Evolutionary conservation across 2,329 filamentous ascomycete species (phyloP), one percentile per base, ranked within the genome.

Genomic region (Trichophyton schoenleinii): DNA sequence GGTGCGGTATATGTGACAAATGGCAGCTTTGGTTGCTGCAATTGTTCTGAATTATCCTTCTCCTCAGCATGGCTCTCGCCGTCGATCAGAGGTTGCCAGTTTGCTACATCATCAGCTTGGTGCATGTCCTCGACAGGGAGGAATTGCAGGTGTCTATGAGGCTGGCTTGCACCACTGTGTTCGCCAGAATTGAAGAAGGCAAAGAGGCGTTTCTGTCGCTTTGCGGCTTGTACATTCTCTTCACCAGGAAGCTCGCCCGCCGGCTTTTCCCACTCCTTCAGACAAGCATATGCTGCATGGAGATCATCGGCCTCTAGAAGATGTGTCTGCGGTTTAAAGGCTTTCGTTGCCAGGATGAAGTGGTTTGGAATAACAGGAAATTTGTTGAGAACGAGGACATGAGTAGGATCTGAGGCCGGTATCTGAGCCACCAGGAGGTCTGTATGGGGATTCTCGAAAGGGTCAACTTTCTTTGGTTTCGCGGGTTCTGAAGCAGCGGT

Each of bases 51-150:
- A 1, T 62, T 52, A 3, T 31, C 38, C 31, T 38, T 6, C 9
- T n/a, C 4, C 18, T 42, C 28, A 41, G 44, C 5, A 25, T 8
- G 20, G 22, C 28, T 11, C 46, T 53, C 44, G 1, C 58, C 60
- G 57, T 82, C 79, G 52, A 81, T 77, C n/a, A 83, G 69, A 8
- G 80, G 73, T 22, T 69, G 66, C 80, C 80, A 83, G n/a, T 64
- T 67, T 9, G 68, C 63, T 28, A 31, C 57, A 48, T 57, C 62
- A 36, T 60, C 53, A 5, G 20, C 22, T 46, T 59, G 46, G 22
- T 46, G 62, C 75, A 79, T 79, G 38, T 72, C 70, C 63, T 78
- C 76, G 2, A 79, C 68, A 0, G 77, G 77, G 6, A 79, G 66
- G 57, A 79, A 79, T 60, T 79, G 77, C 36, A 79, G 57, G 64